A percentile compares a stretch with the other conserved stretches of the same genome.
phyloP scores from a whole-genome alignment of 129 eudicot species.

The Calendula officinalis region DNA sequence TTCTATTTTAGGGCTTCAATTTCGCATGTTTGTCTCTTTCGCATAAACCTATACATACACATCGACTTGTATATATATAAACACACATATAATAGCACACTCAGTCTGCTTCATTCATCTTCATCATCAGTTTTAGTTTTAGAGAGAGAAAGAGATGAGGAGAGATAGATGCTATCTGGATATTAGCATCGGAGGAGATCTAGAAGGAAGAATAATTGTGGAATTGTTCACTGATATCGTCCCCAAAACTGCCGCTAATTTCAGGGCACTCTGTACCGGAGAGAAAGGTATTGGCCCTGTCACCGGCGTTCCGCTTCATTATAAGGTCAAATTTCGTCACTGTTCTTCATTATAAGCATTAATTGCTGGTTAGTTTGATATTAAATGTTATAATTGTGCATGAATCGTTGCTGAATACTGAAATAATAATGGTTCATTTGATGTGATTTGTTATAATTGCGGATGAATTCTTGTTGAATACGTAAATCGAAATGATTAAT shows the following conservation, averaged over 20 bases:
- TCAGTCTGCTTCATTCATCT: not conserved
- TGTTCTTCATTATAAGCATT: not conserved
- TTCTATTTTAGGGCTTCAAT: constrained; percentile 13
- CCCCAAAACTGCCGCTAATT: constrained; percentile 80
- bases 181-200: constrained; percentile 80
- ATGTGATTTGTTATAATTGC: not conserved
- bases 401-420: not conserved
- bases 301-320: constrained; percentile 83
- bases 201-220: constrained; percentile 79
- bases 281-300: constrained; percentile 72
- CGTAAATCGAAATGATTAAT: not conserved
- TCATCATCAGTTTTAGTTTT: constrained; percentile 18
- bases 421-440: not conserved
- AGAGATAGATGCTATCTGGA: constrained; percentile 73
- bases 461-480: not conserved
- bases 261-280: constrained; percentile 88
- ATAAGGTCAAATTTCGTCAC: constrained; percentile 47
- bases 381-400: not conserved
- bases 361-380: not conserved
- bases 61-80: not conserved
- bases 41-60: not conserved
- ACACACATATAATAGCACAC: not conserved
- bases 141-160: constrained; percentile 31
- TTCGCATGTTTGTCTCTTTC: constrained; percentile 5
- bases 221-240: constrained; percentile 75